Evolutionary conservation across 495 filamentous ascomycete genomes (phyloP).

Genomic region (Penicillium paxilli): DNA sequence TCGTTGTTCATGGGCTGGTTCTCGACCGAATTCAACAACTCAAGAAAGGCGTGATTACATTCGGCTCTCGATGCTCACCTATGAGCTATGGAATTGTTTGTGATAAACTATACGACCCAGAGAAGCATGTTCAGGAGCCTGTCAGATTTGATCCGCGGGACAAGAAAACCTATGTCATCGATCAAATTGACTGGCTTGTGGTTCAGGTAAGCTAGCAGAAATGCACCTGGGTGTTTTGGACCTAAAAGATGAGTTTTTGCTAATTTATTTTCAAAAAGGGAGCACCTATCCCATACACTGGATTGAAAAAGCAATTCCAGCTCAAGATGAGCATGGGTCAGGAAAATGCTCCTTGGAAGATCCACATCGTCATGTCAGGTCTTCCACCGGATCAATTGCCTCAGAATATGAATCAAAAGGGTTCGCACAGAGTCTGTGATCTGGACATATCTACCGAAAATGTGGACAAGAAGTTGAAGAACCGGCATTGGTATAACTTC

Average conservation of each 20-base stretch:
- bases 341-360: constrained; percentile 40
- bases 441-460: constrained; percentile 26
- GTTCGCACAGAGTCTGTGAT: constrained; percentile 24
- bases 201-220: constrained; percentile 37
- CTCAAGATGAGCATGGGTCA: constrained; percentile 45
- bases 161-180: constrained; percentile 44
- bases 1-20: constrained; percentile 56
- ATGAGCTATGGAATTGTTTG: constrained; percentile 58
- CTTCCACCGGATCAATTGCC: constrained; percentile 42
- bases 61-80: constrained; percentile 51
- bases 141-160: constrained; percentile 45
- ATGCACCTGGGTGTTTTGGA: neutral
- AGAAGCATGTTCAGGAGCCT: constrained; percentile 41
- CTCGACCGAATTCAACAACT: constrained; percentile 54
- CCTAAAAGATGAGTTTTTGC: neutral
- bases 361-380: constrained; percentile 50
- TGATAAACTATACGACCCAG: constrained; percentile 44
- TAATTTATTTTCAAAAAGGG: constrained; percentile 21
- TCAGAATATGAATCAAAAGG: constrained; percentile 35
- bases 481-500: constrained; percentile 40
- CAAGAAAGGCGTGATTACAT: constrained; percentile 38
- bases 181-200: constrained; percentile 59
- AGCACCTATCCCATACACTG: constrained; percentile 33
- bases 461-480: constrained; percentile 48
- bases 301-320: constrained; percentile 42